These are phyloP conservation scores for Pleurotus ostreatus DNA, from an alignment of 768 basidiomycete species.

Conservation along the genomic window DNA sequence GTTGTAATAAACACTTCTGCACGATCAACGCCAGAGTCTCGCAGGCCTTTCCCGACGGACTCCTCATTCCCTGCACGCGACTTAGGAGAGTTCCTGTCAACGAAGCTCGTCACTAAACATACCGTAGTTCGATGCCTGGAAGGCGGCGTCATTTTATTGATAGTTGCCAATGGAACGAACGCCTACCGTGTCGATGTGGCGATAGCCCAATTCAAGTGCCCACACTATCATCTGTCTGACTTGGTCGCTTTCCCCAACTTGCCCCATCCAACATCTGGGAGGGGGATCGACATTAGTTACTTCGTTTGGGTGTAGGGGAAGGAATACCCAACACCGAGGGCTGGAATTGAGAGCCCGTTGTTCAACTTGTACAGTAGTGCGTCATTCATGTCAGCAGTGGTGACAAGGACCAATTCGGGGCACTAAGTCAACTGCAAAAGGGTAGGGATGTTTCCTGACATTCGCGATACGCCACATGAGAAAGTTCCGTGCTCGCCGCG, in stretches of 20 bases:
- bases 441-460: too few relatives aligned
- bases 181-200: conserved; percentile 30
- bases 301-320: background rate
- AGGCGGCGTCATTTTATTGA: background rate
- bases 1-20: conserved; percentile 36
- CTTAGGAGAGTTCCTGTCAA: background rate
- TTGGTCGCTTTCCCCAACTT: conserved; percentile 20
- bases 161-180: background rate
- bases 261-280: conserved; percentile 28
- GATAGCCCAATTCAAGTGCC: conserved; percentile 25
- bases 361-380: conserved; percentile 6
- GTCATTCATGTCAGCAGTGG: too few relatives aligned
- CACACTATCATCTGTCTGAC: conserved; percentile 18
- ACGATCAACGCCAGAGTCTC: conserved; percentile 34
- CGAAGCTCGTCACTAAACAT: background rate
- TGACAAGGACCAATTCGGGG: too few relatives aligned
- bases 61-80: conserved; percentile 24
- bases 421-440: too few relatives aligned
- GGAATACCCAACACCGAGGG: conserved; percentile 25
- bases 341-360: conserved; percentile 19
- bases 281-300: background rate
- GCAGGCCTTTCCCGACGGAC: conserved; percentile 34
- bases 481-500: too few relatives aligned
- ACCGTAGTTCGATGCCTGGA: conserved; percentile 10
- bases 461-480: too few relatives aligned